phyloP scores from a whole-genome alignment of 345 rosid species.

The Lepidium africanum region DNA sequence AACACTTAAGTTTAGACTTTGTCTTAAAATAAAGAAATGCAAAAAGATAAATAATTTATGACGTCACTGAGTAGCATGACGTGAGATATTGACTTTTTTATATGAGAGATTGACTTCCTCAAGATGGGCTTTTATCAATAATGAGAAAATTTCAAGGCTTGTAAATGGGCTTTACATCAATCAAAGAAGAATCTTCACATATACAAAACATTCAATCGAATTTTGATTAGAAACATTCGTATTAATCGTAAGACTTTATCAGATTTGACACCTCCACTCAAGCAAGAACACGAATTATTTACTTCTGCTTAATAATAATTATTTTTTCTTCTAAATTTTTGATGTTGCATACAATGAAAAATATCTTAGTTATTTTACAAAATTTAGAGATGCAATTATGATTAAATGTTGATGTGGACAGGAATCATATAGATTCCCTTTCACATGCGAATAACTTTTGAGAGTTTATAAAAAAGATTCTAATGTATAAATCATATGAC shows the following conservation, averaged over 20 bases:
- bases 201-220: not conserved
- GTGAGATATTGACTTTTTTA: no score
- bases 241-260: not conserved
- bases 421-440: constrained; percentile 7
- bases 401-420: constrained; percentile 3
- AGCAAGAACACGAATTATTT: not conserved
- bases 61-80: no score
- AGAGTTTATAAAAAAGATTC: not conserved
- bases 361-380: not conserved
- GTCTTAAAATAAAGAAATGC: no score
- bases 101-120: no score
- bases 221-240: not conserved
- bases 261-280: not conserved
- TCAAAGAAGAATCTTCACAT: no score
- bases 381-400: constrained; percentile 2
- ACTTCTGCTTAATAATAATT: not conserved
- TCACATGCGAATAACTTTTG: not conserved
- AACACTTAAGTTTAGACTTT: no score
- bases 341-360: not conserved
- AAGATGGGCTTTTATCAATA: no score
- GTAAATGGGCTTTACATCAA: no score
- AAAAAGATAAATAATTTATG: no score
- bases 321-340: not conserved
- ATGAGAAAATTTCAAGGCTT: no score
- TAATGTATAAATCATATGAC: not conserved